phyloP scores from a whole-genome alignment of 306 rosid species.

The Begonia loranthoides region DNA sequence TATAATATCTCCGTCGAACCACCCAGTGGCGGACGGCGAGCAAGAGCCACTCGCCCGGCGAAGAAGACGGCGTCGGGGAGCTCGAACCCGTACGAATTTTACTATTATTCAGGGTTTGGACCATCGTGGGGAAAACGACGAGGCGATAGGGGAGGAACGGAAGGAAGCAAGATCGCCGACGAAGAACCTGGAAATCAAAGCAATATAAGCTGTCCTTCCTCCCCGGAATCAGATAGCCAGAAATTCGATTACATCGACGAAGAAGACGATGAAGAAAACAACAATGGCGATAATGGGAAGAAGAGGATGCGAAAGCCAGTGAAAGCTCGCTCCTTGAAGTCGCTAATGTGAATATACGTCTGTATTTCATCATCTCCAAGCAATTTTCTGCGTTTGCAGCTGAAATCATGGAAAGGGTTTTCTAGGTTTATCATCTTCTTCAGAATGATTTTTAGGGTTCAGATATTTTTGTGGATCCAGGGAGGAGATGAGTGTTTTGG shows the following conservation, averaged over 20 bases:
- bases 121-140: conserved; percentile 51
- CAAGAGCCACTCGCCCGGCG: conserved; percentile 3
- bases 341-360: conserved; percentile 42
- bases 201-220: conserved; percentile 7
- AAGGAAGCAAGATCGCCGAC: conserved; percentile 3
- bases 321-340: conserved; percentile 78
- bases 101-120: conserved; percentile 78
- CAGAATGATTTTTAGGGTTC: conserved; percentile 1
- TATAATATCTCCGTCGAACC: not conserved
- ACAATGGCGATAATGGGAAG: conserved; percentile 26
- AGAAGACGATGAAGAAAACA: conserved; percentile 12
- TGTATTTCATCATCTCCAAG: no score
- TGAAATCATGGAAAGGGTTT: conserved; percentile 8
- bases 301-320: conserved; percentile 67
- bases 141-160: conserved; percentile 25
- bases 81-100: conserved; percentile 48
- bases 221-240: conserved; percentile 10
- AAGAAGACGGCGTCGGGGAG: conserved; percentile 9
- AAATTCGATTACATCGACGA: conserved; percentile 33
- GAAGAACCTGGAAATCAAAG: conserved; percentile 5
- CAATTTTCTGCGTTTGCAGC: no score
- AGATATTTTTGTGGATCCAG: no score
- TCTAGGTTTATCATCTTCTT: not conserved
- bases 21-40: not conserved
- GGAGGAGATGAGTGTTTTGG: not conserved